Conservation (phyloP, 768 basidiomycete species). For the Strobilomyces confusus region DNA sequence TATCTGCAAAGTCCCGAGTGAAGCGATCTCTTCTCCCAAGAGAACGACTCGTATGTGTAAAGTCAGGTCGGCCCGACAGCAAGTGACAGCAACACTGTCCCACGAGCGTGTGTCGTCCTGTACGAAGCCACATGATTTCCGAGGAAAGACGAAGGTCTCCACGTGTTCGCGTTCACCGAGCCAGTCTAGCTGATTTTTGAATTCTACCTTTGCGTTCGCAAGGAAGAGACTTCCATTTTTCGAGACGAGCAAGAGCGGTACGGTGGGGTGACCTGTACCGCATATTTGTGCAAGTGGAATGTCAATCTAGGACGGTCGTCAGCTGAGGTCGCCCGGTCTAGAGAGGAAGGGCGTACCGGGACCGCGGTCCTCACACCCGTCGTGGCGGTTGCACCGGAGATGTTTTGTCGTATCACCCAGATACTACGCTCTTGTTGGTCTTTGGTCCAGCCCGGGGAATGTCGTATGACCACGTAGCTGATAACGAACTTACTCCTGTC, state of each 20-base stretch:
- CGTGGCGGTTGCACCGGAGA: constrained; percentile 33
- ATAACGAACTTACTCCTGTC: constrained; percentile 36
- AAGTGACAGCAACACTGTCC: constrained; percentile 17
- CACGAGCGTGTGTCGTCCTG: constrained; percentile 10
- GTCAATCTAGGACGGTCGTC: constrained; percentile 36
- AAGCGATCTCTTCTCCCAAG: constrained; percentile 18
- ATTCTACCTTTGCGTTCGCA: constrained; percentile 25
- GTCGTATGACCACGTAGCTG: constrained; percentile 53
- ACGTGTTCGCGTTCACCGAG: constrained; percentile 25
- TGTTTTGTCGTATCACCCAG: constrained; percentile 58
- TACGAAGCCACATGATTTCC: constrained; percentile 27
- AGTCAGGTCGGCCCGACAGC: constrained; percentile 15
- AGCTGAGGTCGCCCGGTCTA: constrained; percentile 3
- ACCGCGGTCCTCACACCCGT: constrained; percentile 39
- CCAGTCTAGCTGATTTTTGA: constrained; percentile 25
- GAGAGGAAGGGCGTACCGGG: constrained; percentile 37
- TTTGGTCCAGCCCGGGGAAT: constrained; percentile 41
- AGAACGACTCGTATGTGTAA: constrained; percentile 23
- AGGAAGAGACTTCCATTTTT: constrained; percentile 32
- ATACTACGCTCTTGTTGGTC: constrained; percentile 47
- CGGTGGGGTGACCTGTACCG: constrained; percentile 25
- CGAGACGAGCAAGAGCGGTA: constrained; percentile 33
- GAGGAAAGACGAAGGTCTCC: constrained; percentile 30
- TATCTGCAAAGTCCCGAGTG: constrained; percentile 20
- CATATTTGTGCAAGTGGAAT: constrained; percentile 39